phyloP scores from a whole-genome alignment of 352 stramenopile genomes.

The Phytophthora citricola region DNA sequence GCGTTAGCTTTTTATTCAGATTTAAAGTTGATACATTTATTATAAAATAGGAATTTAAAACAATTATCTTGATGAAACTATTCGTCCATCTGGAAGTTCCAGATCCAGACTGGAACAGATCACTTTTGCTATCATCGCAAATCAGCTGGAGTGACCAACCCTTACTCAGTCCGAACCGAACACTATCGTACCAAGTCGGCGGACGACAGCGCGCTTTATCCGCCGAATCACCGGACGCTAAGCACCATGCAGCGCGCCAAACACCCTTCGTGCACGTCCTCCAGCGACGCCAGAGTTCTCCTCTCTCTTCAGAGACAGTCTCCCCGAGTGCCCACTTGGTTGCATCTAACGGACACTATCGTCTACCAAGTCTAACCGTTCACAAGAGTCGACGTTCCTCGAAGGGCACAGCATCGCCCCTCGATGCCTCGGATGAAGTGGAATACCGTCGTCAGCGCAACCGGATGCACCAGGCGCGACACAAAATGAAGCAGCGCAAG shows the following conservation, averaged over 20 bases:
- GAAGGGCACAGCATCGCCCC: not conserved
- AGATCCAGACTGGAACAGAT: not conserved
- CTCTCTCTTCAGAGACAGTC: slow-evolving; percentile 8
- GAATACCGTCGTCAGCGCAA: slow-evolving; percentile 19
- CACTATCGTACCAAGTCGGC: not conserved
- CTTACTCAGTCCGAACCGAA: slow-evolving; percentile 6
- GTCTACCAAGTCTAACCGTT: slow-evolving; percentile 1
- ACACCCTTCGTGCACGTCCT: not conserved
- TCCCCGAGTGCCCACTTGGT: slow-evolving; percentile 4
- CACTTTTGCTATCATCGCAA: slow-evolving; percentile 1
- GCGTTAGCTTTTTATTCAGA: not conserved
- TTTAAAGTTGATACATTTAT: too few relatives aligned
- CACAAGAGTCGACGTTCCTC: not conserved
- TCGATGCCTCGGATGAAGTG: not conserved
- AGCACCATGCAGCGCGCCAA: slow-evolving; percentile 8
- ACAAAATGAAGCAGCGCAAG: slow-evolving; percentile 22
- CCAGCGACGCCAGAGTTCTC: not conserved
- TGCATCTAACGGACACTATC: not conserved
- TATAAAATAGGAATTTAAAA: too few relatives aligned
- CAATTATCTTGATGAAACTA: too few relatives aligned
- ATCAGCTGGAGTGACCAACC: slow-evolving; percentile 6
- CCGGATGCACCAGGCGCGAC: slow-evolving; percentile 22
- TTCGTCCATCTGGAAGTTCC: too few relatives aligned
- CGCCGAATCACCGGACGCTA: slow-evolving; percentile 7
- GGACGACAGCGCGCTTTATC: slow-evolving; percentile 11